Evolutionary conservation across 192 early-diverging fungal species (phyloP).

Genomic region (Coemansia sp.): DNA sequence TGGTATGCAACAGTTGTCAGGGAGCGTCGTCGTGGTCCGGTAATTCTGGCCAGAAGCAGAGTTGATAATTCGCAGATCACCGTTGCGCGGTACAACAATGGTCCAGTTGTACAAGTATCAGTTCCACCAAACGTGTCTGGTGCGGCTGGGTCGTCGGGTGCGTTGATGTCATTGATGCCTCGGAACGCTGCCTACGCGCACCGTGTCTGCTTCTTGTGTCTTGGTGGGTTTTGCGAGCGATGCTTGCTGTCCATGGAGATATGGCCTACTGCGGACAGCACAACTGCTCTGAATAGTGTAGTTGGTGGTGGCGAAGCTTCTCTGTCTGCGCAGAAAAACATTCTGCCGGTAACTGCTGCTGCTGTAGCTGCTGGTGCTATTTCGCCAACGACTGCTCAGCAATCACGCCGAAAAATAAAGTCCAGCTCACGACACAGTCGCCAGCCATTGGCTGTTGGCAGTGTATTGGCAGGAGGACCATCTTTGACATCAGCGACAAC

Average conservation of each 20-base stretch:
- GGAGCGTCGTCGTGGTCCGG: slow-evolving; percentile 36
- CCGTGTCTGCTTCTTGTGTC: slow-evolving; percentile 50
- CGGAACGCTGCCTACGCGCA: slow-evolving; percentile 26
- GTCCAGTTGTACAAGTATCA: neutral
- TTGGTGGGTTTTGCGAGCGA: slow-evolving; percentile 47
- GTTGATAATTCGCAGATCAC: slow-evolving; percentile 1
- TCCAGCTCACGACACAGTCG: neutral
- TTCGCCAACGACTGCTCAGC: neutral
- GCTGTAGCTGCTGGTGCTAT: neutral
- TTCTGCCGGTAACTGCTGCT: neutral
- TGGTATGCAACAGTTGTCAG: slow-evolving; percentile 43
- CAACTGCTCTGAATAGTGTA: neutral
- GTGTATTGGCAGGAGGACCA: neutral
- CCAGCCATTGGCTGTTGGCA: neutral
- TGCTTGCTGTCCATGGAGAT: slow-evolving; percentile 50
- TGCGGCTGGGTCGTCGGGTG: neutral
- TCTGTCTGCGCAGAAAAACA: neutral
- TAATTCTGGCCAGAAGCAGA: slow-evolving; percentile 10
- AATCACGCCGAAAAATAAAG: neutral
- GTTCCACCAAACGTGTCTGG: neutral
- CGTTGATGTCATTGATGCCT: neutral
- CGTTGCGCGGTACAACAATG: neutral
- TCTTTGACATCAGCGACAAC: neutral
- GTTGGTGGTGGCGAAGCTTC: neutral
- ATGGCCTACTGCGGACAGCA: slow-evolving; percentile 30